A percentile compares a stretch with the other conserved stretches of the same genome.
Evolutionary conservation across 169 alveolate species (phyloP).

Genomic region (Perkinsus chesapeaki): DNA sequence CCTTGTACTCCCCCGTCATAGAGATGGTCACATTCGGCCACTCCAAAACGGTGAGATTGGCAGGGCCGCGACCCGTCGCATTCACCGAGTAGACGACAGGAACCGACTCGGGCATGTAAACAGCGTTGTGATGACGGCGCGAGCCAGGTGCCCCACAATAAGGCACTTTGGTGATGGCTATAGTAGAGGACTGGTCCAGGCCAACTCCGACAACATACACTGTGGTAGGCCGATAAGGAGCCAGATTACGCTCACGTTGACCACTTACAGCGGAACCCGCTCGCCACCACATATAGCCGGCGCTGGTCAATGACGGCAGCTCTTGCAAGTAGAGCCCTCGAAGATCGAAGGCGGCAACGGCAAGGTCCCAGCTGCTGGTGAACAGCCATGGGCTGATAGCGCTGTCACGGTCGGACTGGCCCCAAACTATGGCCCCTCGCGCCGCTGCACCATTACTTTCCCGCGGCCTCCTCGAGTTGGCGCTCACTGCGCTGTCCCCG

Average conservation of each 20-base stretch:
- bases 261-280: neutral
- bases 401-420: neutral
- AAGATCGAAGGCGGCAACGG: neutral
- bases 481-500: neutral
- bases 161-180: neutral
- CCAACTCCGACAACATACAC: neutral
- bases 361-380: neutral
- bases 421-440: neutral
- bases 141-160: neutral
- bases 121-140: neutral
- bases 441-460: neutral
- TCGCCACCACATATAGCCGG: neutral
- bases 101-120: neutral
- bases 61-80: neutral
- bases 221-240: neutral
- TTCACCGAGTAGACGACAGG: neutral
- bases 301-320: neutral
- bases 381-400: neutral
- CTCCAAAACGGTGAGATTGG: neutral
- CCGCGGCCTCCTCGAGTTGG: neutral
- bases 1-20: neutral
- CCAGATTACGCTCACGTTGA: neutral
- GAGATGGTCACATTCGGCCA: neutral
- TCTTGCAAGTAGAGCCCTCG: neutral
- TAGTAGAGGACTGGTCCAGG: neutral